Evolutionary conservation across 169 alveolate genomes (phyloP).

Genomic region (Hepatocystis sp.): DNA sequence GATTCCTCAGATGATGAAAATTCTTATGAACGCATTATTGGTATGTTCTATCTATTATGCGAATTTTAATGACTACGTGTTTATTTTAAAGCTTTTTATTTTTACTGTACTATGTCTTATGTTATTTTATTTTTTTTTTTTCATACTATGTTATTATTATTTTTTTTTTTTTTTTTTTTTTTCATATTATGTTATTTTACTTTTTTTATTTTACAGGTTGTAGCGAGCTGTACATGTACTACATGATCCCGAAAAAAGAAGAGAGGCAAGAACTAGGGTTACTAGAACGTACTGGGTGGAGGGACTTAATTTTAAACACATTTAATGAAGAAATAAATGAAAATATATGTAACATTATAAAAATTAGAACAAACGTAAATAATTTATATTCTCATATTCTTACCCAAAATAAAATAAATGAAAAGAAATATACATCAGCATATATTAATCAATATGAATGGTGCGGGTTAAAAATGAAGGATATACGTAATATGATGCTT

Average conservation of each 20-base stretch:
- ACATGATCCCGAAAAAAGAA: slow-evolving; percentile 83
- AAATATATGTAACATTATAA: slow-evolving; percentile 76
- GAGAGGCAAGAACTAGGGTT: slow-evolving; percentile 83
- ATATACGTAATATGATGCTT: slow-evolving; percentile 57
- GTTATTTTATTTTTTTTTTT: slow-evolving; percentile 2
- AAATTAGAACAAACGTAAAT: slow-evolving; percentile 46
- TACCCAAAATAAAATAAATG: slow-evolving; percentile 52
- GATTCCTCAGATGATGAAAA: slow-evolving; percentile 12
- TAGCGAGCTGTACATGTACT: slow-evolving; percentile 85
- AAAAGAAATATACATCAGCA: slow-evolving; percentile 41
- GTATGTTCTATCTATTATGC: background rate
- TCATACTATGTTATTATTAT: background rate
- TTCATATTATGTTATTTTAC: background rate
- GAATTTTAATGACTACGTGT: no score
- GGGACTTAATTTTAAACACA: slow-evolving; percentile 79
- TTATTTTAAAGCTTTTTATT: background rate
- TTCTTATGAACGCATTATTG: slow-evolving; percentile 53
- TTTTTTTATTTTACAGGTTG: slow-evolving; percentile 77
- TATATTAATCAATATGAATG: slow-evolving; percentile 73
- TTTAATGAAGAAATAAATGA: slow-evolving; percentile 78
- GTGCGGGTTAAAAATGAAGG: slow-evolving; percentile 70
- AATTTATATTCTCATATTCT: slow-evolving; percentile 30
- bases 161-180: slow-evolving; percentile 6
- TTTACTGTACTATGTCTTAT: background rate
- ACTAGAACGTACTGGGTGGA: slow-evolving; percentile 84